Evolutionary conservation across 805 yeast species (phyloP), one percentile per base, ranked within the genome.

Genomic region (Phaffomyces antillensis): DNA sequence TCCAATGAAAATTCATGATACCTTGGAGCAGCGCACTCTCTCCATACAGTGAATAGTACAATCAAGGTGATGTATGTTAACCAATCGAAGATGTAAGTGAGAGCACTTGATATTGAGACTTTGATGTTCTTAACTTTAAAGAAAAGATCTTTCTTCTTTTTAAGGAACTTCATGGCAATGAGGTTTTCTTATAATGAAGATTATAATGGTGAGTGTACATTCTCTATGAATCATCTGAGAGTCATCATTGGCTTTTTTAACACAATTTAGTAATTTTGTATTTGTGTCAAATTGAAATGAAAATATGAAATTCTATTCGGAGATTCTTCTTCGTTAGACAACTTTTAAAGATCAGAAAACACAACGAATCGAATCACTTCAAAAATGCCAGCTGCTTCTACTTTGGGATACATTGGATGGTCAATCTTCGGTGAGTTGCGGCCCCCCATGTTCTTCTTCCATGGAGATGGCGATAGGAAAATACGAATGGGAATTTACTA

Each of bases 1-100:
- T 40, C 42, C 1, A 68, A 39, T 51, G 63, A 65, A 48, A 73
- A 73, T 42, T 72, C 75, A 40, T 66, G 66, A 24, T 55, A 62
- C 25, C 68, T 53, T 5, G 77, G 77, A 1, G 62, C 56, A 2
- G 58, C 53, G 10, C 52, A 44, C 2, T 56, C 23, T 15, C 75
- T 71, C 53, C 62, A 69, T 12, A 60, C 28, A 13, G 64, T 50
- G 25, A 46, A 47, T 2, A 37, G 16, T 3, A 47, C 16, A 3
- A 9, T 59, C 37, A 32, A 33, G 38, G 23, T 24, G 37, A 44
- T 12, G 49, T 61, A 66, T 2, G 57, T n/a, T 0, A 58, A 3
- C 66, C 67, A 65, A 42, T 67, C 71, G 23, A 50, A 36, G 0
- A 60, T 7, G 41, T 66, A 68, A 1, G 67, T 60, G 0, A 61